Base-by-base conservation (phyloP, 768 basidiomycete genomes). In the Ephemerocybe angulata region DNA sequence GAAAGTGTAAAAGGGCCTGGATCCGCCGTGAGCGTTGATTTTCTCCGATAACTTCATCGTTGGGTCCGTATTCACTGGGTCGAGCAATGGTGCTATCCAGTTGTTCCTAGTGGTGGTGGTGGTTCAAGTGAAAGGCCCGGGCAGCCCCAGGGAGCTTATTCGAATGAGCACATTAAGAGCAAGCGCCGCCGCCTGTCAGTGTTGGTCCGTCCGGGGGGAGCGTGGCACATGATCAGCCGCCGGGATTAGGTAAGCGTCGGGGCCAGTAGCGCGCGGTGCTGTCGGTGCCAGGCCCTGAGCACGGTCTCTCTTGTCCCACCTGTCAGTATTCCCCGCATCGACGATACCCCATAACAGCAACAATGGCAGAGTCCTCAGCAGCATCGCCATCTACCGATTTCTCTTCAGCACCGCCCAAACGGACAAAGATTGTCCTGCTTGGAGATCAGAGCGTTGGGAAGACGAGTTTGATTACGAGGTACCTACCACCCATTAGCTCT, bases 391-490 rank as follows among this genome's bases (percentile, higher is more conserved):
- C 82, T 8, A 81, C 88, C 2, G 91, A 93, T 68, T 90, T 93
- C 72, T 90, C 90, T 7, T 90, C 90, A 21, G 84, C 89, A 21
- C 88, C 93, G 30, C 87, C 92, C 51, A 97, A 95, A 71, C 89
- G 95, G 58, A 97, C 93, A 54, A 98, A 98, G 77, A 93, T 98
- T 41, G 95, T 97, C 21, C 81, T 98, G 41, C 84, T 98, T 12
- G 95, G 95, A 13, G 95, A 98, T 76, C 95, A 97, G 75, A 93
- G 90, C 62, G 97, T 98, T 50, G 97, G 97, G 43, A 99, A 99
- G 83, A 99, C 97, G 4, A 93, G 90, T 75, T 81, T 99, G 58
- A 99, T 99, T 70, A 98, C 97, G 53, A 84, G 97, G 84, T 94
- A 68, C 65, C 77, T n/a, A n/a, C n/a, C n/a, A n/a, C n/a, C n/a